phyloP scores from a whole-genome alignment of 345 rosid species.

The Triadica sebifera region DNA sequence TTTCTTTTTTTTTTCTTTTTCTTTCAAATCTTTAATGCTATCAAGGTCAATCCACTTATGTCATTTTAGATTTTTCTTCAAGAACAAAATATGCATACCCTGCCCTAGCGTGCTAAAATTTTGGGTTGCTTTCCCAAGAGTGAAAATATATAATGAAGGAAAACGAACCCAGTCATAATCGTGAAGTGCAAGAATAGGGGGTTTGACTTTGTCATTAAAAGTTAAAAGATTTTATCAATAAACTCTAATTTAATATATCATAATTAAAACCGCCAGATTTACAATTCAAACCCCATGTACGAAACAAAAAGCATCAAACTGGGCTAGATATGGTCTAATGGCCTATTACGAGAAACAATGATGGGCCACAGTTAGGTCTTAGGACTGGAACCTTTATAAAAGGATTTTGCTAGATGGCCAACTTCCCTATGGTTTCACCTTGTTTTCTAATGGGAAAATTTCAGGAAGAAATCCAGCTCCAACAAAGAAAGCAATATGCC shows the following conservation, averaged over 20 bases:
- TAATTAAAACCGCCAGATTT: no score
- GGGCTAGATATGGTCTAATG: not conserved
- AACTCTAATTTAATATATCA: no score
- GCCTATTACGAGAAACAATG: not conserved
- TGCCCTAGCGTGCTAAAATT: constrained; percentile 5
- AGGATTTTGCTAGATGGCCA: no score
- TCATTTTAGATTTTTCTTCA: constrained; percentile 9
- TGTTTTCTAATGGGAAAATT: not conserved
- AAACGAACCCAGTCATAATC: not conserved
- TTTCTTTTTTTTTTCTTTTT: no score
- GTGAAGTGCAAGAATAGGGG: constrained; percentile 29
- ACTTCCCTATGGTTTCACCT: no score
- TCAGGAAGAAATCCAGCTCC: not conserved
- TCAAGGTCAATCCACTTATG: not conserved
- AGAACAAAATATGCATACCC: constrained; percentile 10
- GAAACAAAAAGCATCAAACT: no score
- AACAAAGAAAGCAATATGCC: not conserved
- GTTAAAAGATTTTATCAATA: no score
- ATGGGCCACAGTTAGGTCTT: not conserved
- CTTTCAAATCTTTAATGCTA: not conserved
- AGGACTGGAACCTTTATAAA: not conserved
- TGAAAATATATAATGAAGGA: constrained; percentile 14
- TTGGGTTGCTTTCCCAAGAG: constrained; percentile 10
- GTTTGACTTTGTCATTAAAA: not conserved
- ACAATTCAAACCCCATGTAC: no score